Conservation (phyloP, 306 rosid genomes). For the Erythrophleum fordii region DNA sequence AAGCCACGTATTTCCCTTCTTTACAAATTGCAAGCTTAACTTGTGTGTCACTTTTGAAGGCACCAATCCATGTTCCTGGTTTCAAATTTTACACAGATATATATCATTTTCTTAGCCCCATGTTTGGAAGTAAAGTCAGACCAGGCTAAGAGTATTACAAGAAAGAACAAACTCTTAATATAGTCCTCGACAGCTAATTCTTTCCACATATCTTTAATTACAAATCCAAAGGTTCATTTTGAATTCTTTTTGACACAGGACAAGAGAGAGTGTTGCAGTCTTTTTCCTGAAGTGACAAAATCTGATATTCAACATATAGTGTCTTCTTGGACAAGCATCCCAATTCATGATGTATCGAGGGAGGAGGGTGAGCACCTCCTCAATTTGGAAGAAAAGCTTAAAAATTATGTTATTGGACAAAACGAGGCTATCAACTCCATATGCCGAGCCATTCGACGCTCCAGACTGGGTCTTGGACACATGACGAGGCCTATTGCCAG, state of each 20-base stretch:
- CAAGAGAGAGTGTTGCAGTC: not conserved
- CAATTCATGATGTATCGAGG: conserved; percentile 34
- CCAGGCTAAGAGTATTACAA: not conserved
- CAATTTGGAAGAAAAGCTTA: conserved; percentile 36
- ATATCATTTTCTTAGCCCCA: no score
- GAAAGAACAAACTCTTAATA: not conserved
- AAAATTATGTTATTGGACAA: conserved; percentile 31
- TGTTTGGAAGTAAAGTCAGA: not conserved
- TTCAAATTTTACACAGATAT: not conserved
- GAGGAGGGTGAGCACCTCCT: conserved; percentile 13
- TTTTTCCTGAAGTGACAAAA: conserved; percentile 52
- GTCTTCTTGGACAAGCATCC: conserved; percentile 69
- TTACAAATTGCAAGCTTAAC: not conserved
- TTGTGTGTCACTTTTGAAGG: not conserved
- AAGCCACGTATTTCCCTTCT: no score
- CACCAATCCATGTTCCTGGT: not conserved
- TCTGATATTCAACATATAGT: conserved; percentile 68
- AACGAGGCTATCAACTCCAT: conserved; percentile 30
- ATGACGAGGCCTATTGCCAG: conserved; percentile 43
- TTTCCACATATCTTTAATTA: not conserved
- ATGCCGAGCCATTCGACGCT: conserved; percentile 23
- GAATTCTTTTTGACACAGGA: conserved; percentile 19
- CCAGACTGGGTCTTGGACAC: conserved; percentile 32
- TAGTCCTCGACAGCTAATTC: not conserved
- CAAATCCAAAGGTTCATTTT: not conserved